A percentile compares a stretch with the other conserved stretches of the same genome.
Conservation (phyloP, 2,329 filamentous ascomycete genomes). For the Spiromastix sp. region DNA sequence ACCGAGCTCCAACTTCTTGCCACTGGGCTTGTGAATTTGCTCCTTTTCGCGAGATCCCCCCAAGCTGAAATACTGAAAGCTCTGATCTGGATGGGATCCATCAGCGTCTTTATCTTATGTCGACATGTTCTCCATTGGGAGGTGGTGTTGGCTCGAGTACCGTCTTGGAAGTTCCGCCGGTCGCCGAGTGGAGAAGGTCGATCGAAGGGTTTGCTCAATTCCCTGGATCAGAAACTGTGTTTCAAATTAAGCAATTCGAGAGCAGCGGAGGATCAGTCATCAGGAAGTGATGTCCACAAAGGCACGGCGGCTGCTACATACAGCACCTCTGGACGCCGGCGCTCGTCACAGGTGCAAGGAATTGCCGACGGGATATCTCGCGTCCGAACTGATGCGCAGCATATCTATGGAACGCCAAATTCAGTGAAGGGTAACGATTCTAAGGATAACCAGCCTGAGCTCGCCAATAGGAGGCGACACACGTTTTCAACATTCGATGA, state of each 20-base stretch:
- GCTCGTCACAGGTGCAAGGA: not conserved
- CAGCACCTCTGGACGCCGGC: too few species aligned
- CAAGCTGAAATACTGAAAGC: conserved; percentile 79
- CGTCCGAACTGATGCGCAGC: not conserved
- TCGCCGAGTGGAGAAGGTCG: conserved; percentile 30
- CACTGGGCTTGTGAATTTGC: conserved; percentile 67
- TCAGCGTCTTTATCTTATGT: conserved; percentile 64
- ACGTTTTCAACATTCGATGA: conserved; percentile 40
- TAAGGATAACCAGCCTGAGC: not conserved
- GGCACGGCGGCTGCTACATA: conserved; percentile 8
- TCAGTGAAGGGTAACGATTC: conserved; percentile 16
- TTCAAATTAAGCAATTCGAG: conserved; percentile 34
- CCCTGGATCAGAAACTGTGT: conserved; percentile 37
- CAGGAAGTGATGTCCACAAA: conserved; percentile 27
- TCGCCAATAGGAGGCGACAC: conserved; percentile 33
- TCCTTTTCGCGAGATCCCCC: conserved; percentile 67
- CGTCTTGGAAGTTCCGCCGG: conserved; percentile 77
- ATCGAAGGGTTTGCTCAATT: conserved; percentile 28
- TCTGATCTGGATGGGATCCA: conserved; percentile 73
- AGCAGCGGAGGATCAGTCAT: conserved; percentile 20
- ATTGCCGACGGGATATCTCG: not conserved
- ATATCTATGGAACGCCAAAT: conserved; percentile 2
- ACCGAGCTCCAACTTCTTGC: conserved; percentile 85
- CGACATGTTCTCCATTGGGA: conserved; percentile 70
- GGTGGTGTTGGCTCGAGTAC: conserved; percentile 74